phyloP scores from a whole-genome alignment of 305 asterid species.

The Fraxinus albicans region DNA sequence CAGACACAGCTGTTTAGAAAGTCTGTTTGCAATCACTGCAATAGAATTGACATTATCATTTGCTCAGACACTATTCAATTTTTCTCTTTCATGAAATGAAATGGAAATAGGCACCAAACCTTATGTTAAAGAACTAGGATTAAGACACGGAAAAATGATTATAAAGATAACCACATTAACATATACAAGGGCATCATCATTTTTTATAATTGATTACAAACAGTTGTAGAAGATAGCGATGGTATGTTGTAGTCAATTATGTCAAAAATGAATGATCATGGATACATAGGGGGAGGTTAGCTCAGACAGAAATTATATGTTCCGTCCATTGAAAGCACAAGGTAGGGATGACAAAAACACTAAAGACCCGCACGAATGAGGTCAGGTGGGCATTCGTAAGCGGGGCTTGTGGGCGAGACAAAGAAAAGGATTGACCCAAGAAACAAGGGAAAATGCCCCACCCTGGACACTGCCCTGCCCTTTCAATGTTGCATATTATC shows the following conservation, averaged over 20 bases:
- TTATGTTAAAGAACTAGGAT: neutral
- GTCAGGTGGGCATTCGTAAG: neutral
- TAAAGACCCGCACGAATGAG: neutral
- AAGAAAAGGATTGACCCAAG: neutral
- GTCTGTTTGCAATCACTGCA: constrained; percentile 38
- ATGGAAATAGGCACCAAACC: neutral
- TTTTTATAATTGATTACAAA: neutral
- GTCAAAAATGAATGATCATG: neutral
- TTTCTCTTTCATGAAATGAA: neutral
- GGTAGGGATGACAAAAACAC: neutral
- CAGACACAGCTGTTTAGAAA: constrained; percentile 34
- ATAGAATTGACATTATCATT: constrained; percentile 1
- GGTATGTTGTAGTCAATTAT: neutral
- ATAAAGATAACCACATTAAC: neutral
- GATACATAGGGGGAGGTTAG: neutral
- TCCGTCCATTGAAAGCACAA: neutral
- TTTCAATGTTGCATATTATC: neutral
- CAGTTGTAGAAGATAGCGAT: neutral
- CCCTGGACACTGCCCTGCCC: neutral
- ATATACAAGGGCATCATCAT: neutral
- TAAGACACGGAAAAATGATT: neutral
- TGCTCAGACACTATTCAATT: neutral
- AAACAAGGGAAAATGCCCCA: neutral
- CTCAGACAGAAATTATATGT: neutral
- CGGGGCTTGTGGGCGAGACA: neutral